phyloP scores from a whole-genome alignment of 306 rosid species.

The Potentilla sterilis region DNA sequence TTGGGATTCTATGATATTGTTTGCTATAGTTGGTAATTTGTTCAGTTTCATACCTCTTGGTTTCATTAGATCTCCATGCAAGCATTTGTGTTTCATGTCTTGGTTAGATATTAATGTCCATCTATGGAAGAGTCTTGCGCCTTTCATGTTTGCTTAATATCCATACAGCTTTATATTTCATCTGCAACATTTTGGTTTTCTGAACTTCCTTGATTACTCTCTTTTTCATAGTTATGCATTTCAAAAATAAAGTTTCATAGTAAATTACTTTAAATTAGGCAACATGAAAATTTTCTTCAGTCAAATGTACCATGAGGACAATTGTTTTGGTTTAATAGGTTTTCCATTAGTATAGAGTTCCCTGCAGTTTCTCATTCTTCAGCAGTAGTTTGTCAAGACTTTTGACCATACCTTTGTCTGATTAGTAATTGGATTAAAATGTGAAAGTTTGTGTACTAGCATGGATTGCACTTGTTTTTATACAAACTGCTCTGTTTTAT shows the following conservation, averaged over 20 bases:
- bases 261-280: neutral
- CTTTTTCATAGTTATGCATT: too few relatives aligned
- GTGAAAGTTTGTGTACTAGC: neutral
- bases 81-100: neutral
- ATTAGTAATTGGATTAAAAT: neutral
- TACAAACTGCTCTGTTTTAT: neutral
- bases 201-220: neutral
- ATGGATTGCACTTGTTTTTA: neutral
- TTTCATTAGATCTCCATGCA: neutral
- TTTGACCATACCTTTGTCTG: neutral
- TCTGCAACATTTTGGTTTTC: neutral
- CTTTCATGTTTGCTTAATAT: neutral
- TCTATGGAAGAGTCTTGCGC: neutral
- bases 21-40: slow-evolving; percentile 11
- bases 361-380: neutral
- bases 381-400: neutral
- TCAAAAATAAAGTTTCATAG: too few relatives aligned
- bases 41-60: neutral
- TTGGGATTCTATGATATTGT: neutral
- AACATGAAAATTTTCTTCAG: neutral
- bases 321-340: neutral
- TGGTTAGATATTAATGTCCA: neutral
- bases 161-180: neutral
- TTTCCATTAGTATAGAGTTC: neutral
- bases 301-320: neutral